Evolutionary conservation across 2,329 filamentous ascomycete species (phyloP).

Genomic region (Penicillium frequentans): DNA sequence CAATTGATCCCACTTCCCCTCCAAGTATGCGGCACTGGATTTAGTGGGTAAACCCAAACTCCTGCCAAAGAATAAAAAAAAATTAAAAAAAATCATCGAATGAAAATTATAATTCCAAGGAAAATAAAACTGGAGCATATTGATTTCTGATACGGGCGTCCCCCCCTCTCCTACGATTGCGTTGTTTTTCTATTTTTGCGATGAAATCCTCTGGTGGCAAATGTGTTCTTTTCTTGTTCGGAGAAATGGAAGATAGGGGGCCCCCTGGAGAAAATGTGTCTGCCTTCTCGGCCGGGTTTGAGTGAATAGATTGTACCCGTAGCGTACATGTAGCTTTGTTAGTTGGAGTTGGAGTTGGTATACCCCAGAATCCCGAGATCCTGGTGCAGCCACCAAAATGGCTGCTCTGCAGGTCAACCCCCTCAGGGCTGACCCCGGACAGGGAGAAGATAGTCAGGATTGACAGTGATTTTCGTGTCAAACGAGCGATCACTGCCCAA

Average conservation of each 20-base stretch:
- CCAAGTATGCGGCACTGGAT: background rate
- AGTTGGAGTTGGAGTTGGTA: background rate
- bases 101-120: background rate
- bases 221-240: background rate
- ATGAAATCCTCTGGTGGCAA: slow-evolving; percentile 4
- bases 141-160: background rate
- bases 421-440: slow-evolving; percentile 4
- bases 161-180: background rate
- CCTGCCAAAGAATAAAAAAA: background rate
- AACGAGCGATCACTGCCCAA: slow-evolving; percentile 24
- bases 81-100: background rate
- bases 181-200: slow-evolving; percentile 9
- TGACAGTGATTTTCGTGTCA: slow-evolving; percentile 21
- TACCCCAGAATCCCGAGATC: background rate
- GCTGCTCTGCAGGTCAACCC: slow-evolving; percentile 8
- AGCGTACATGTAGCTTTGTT: background rate
- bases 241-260: background rate
- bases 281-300: background rate
- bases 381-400: background rate
- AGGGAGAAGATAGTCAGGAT: slow-evolving; percentile 24
- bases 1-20: background rate
- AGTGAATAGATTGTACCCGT: background rate
- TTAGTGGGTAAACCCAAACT: background rate
- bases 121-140: background rate
- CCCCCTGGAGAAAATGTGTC: background rate